Percentiles rank a stretch among this genome's conserved stretches.
These are phyloP conservation scores for Spinellus fusiger DNA, from an alignment of 192 early-diverging fungal genomes.

Conservation along the genomic window DNA sequence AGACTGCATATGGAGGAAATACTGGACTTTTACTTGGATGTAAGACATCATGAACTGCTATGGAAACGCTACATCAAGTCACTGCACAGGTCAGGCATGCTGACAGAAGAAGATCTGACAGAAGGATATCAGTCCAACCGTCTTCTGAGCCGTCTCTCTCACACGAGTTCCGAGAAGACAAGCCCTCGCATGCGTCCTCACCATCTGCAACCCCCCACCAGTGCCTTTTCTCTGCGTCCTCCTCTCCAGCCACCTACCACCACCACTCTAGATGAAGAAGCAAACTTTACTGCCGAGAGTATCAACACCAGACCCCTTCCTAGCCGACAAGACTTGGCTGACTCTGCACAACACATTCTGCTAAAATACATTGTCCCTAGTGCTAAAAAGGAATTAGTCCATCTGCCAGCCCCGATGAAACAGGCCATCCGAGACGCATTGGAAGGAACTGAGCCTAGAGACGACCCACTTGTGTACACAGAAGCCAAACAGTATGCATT, in stretches of 20 bases:
- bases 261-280: not conserved
- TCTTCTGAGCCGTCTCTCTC: conserved; percentile 22
- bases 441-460: conserved; percentile 13
- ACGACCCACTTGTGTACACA: conserved; percentile 45
- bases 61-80: conserved; percentile 48
- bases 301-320: not conserved
- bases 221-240: not conserved
- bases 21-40: conserved; percentile 73
- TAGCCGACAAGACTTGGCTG: conserved; percentile 13
- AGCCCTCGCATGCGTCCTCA: not conserved
- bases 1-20: conserved; percentile 56
- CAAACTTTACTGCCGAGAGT: not conserved
- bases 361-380: conserved; percentile 42
- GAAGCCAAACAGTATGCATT: conserved; percentile 52
- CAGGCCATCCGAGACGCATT: conserved; percentile 2
- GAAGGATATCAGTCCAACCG: conserved; percentile 25
- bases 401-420: conserved; percentile 28
- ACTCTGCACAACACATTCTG: conserved; percentile 48
- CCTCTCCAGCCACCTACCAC: not conserved
- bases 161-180: conserved; percentile 10
- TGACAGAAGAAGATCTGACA: conserved; percentile 25
- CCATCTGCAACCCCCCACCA: conserved; percentile 2
- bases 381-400: conserved; percentile 41
- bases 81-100: conserved; percentile 25
- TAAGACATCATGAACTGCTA: conserved; percentile 66